Evolutionary conservation across 2,329 filamentous ascomycete genomes (phyloP), one percentile per base, ranked within the genome.

Genomic region (Cladosporium phlei): DNA sequence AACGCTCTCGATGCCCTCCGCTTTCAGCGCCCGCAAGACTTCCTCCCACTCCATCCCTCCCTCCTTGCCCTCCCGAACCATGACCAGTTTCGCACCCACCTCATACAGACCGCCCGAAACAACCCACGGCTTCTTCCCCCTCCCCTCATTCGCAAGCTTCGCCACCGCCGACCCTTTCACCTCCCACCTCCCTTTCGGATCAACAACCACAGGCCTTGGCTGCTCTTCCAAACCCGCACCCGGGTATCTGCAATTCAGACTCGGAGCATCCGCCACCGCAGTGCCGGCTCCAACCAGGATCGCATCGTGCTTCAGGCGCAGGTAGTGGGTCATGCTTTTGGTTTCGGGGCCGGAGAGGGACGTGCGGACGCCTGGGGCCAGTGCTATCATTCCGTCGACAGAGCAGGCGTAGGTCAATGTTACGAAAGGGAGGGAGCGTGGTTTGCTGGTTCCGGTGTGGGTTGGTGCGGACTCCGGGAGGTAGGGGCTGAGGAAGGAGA

Each of bases 391-490:
- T 30, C 85, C 84, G 69, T 97, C 91, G 55, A 98, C 83, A 3
- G 90, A 96, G 5, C 84, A 85, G 17, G 93, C 91, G 66, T 90
- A 97, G 10, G 91, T 96, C 30, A 96, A 75, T 2, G 90, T 96
- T 39, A 88, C 77, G 62, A 76, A 75, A 5, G 76, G 76, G 19
- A 73, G 52, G 30, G 49, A 16, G 11, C n/a, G 10, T 2, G n/a
- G 4, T 4, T 45, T 35, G 11, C n/a, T 11, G 30, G 24, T 28
- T 16, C 24, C 24, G 12, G 32, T 17, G 19, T 19, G 14, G n/a
- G 21, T 12, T n/a, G 14, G 25, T 12, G 17, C 16, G 8, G 22
- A 11, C 16, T 22, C 49, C 39, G 61, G 56, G 14, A 81, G 64
- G 60, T 79, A 80, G 10, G 72, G 67, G 25, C 70, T 65, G 32